Evolutionary conservation across 768 basidiomycete species (phyloP).

Genomic region (Boletus sp.): DNA sequence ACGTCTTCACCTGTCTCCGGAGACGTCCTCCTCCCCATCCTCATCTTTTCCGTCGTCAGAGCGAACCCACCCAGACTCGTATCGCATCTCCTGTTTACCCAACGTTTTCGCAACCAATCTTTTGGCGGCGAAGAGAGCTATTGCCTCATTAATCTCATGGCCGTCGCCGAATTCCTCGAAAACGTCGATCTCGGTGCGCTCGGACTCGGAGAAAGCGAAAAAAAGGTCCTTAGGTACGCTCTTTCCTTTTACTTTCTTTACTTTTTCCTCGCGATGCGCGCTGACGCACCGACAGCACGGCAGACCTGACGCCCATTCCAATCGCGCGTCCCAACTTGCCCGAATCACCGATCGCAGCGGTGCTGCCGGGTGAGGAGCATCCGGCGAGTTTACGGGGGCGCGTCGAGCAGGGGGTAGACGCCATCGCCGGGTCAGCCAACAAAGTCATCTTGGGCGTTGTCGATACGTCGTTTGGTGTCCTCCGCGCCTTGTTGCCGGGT

Average conservation of each 20-base stretch:
- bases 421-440: constrained; percentile 77
- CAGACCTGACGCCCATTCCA: constrained; percentile 79
- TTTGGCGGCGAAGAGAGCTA: constrained; percentile 75
- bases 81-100: constrained; percentile 43
- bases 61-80: constrained; percentile 81
- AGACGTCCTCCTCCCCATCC: constrained; percentile 86
- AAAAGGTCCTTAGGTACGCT: constrained; percentile 53
- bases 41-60: constrained; percentile 93
- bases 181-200: constrained; percentile 83
- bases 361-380: constrained; percentile 43
- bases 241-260: too few relatives aligned
- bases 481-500: constrained; percentile 70
- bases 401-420: constrained; percentile 77
- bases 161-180: constrained; percentile 93
- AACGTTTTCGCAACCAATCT: constrained; percentile 29
- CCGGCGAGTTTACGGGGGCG: constrained; percentile 63
- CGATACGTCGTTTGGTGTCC: constrained; percentile 84
- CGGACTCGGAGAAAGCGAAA: constrained; percentile 59
- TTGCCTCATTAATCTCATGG: constrained; percentile 91
- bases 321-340: constrained; percentile 50
- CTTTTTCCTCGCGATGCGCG: neutral
- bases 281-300: constrained; percentile 47
- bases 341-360: constrained; percentile 38
- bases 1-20: constrained; percentile 62
- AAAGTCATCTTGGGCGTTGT: constrained; percentile 80